phyloP scores from a whole-genome alignment of 805 yeast species.

The Hanseniaspora guilliermondii region DNA sequence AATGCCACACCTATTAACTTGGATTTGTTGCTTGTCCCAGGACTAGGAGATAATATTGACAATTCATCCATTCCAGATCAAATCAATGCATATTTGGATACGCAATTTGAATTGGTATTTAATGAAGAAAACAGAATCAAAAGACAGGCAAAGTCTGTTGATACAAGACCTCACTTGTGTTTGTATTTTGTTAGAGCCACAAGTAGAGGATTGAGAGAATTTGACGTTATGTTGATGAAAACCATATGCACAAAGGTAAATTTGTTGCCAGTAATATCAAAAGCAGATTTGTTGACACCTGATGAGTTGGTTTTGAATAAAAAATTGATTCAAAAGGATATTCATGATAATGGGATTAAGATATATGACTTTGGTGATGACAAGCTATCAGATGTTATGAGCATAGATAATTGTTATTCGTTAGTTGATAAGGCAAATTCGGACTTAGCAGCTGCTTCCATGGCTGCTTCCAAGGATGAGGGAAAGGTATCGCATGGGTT shows the following conservation, averaged over 20 bases:
- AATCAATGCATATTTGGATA: conserved; percentile 50
- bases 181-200: conserved; percentile 63
- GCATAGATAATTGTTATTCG: conserved; percentile 21
- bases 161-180: conserved; percentile 65
- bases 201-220: conserved; percentile 32
- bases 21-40: conserved; percentile 57
- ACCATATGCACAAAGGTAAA: conserved; percentile 61
- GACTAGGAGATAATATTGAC: conserved; percentile 63
- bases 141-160: conserved; percentile 58
- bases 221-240: conserved; percentile 60
- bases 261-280: conserved; percentile 69
- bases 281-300: conserved; percentile 66
- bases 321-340: conserved; percentile 41
- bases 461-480: not conserved
- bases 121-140: conserved; percentile 64
- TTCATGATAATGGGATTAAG: conserved; percentile 45
- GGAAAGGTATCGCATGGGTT: conserved; percentile 18
- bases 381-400: conserved; percentile 24
- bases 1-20: conserved; percentile 41
- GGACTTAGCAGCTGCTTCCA: not conserved
- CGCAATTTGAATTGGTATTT: conserved; percentile 58
- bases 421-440: not conserved
- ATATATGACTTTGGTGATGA: conserved; percentile 62
- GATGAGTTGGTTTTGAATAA: conserved; percentile 48
- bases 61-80: conserved; percentile 39